These are phyloP conservation scores for Malus fusca DNA, from an alignment of 306 rosid genomes.

Conservation along the genomic window DNA sequence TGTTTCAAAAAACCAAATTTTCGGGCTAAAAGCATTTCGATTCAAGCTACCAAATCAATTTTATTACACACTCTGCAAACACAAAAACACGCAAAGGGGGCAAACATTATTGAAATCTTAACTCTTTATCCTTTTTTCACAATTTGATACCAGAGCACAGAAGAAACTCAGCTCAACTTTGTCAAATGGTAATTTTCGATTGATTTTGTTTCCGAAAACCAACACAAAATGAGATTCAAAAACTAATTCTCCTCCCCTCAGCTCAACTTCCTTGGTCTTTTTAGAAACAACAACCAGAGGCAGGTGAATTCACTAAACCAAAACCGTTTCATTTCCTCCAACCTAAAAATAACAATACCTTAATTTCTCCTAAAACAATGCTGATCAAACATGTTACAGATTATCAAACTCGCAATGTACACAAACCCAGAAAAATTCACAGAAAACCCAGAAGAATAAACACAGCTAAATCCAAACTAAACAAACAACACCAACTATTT, in stretches of 20 bases:
- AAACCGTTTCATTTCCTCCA: conserved; percentile 3
- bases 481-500: conserved; percentile 11
- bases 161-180: conserved; percentile 12
- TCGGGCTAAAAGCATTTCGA: neutral
- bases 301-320: conserved; percentile 8
- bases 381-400: conserved; percentile 21
- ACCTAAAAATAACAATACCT: conserved; percentile 6
- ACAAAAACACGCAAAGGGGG: neutral
- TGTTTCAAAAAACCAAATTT: neutral
- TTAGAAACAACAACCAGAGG: conserved; percentile 14
- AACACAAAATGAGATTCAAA: conserved; percentile 12
- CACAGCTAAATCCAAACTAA: conserved; percentile 20
- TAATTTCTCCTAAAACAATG: neutral
- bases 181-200: neutral
- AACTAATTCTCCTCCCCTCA: neutral
- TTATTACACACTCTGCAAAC: neutral
- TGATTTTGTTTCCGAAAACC: conserved; percentile 4
- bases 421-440: conserved; percentile 13
- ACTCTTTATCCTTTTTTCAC: neutral
- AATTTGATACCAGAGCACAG: neutral
- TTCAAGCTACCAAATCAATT: neutral
- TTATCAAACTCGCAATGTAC: conserved; percentile 3
- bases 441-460: conserved; percentile 18
- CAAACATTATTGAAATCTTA: neutral
- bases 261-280: neutral